These are phyloP conservation scores for Puccinia polysora DNA, from an alignment of 1,284 basidiomycete genomes.

Conservation along the genomic window DNA sequence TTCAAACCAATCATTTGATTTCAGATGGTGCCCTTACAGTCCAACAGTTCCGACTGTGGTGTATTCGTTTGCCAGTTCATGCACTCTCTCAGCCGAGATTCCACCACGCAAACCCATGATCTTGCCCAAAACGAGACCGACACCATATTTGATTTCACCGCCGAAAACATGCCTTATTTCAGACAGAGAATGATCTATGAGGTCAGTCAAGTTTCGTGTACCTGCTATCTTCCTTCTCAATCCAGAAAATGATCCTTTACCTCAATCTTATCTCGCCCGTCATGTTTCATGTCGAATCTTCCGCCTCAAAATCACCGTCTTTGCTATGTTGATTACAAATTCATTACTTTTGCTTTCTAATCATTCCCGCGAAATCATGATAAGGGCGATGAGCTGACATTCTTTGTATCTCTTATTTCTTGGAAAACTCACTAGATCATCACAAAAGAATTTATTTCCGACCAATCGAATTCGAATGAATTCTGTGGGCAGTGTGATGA, in stretches of 20 bases:
- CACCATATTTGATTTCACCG: slow-evolving; percentile 28
- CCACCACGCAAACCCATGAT: background rate
- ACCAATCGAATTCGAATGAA: background rate
- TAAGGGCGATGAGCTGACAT: no score
- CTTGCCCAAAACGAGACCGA: slow-evolving; percentile 20
- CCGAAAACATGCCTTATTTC: slow-evolving; percentile 19
- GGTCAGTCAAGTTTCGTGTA: background rate
- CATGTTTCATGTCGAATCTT: background rate
- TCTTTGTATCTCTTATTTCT: no score
- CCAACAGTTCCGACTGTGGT: slow-evolving; percentile 53
- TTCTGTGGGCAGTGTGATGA: no score
- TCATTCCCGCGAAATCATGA: no score
- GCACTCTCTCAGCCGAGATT: slow-evolving; percentile 50
- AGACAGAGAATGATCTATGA: slow-evolving; percentile 11
- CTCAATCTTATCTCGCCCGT: background rate
- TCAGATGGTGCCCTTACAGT: slow-evolving; percentile 48
- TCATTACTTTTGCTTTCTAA: no score
- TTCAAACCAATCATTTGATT: slow-evolving; percentile 11
- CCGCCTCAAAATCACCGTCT: background rate
- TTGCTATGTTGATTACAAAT: no score
- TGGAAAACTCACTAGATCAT: no score
- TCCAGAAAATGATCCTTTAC: no score
- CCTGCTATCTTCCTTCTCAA: background rate
- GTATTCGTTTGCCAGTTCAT: slow-evolving; percentile 52
- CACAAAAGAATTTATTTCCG: background rate